Evolutionary conservation across 2,329 filamentous ascomycete species (phyloP).

Genomic region (Aspergillus intermedius): DNA sequence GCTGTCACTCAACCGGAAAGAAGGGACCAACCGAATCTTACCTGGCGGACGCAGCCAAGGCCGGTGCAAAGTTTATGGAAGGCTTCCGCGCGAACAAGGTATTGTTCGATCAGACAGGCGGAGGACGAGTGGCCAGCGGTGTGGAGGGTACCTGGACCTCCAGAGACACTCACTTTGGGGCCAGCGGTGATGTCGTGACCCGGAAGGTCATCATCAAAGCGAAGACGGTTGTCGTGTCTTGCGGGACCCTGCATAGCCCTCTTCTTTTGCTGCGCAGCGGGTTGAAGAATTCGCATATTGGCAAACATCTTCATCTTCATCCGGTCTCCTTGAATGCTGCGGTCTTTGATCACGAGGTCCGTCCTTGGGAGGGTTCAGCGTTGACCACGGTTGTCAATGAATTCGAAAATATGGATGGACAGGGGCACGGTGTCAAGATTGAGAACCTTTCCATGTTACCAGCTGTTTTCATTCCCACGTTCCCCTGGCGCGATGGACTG

Average conservation of each 20-base stretch:
- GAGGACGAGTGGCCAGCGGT: slow-evolving; percentile 57
- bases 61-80: slow-evolving; percentile 76
- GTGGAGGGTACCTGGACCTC: slow-evolving; percentile 70
- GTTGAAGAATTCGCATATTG: slow-evolving; percentile 73
- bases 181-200: slow-evolving; percentile 46
- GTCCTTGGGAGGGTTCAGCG: slow-evolving; percentile 70
- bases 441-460: slow-evolving; percentile 73
- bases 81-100: slow-evolving; percentile 68
- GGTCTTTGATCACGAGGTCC: slow-evolving; percentile 63
- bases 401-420: slow-evolving; percentile 72
- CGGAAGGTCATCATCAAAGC: slow-evolving; percentile 67
- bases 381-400: slow-evolving; percentile 71
- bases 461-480: slow-evolving; percentile 53
- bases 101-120: slow-evolving; percentile 54
- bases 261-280: slow-evolving; percentile 71
- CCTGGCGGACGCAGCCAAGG: slow-evolving; percentile 69
- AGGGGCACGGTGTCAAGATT: slow-evolving; percentile 76
- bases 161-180: slow-evolving; percentile 56
- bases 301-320: slow-evolving; percentile 74
- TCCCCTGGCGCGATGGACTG: slow-evolving; percentile 62
- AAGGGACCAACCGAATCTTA: slow-evolving; percentile 70
- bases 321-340: slow-evolving; percentile 57
- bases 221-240: slow-evolving; percentile 72
- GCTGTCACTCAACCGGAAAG: slow-evolving; percentile 63
- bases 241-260: slow-evolving; percentile 70